These are phyloP conservation scores for Colletotrichum scovillei DNA, from an alignment of 2,329 filamentous ascomycete species.

Conservation along the genomic window DNA sequence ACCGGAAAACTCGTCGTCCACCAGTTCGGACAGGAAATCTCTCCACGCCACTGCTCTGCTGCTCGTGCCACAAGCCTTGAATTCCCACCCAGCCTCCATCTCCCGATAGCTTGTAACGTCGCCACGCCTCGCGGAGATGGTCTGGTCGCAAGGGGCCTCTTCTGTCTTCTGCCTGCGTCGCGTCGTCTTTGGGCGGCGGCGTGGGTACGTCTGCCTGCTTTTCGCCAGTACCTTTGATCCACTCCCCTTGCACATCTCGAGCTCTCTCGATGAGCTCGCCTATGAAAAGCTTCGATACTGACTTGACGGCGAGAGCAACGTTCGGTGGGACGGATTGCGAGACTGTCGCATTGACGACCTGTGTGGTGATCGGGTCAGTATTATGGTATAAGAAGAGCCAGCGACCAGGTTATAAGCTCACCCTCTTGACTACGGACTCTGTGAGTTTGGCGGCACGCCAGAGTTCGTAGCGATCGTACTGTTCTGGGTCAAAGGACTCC, in stretches of 20 bases:
- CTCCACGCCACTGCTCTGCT: slow-evolving; percentile 69
- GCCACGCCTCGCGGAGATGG: slow-evolving; percentile 78
- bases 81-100: slow-evolving; percentile 73
- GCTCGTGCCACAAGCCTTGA: slow-evolving; percentile 70
- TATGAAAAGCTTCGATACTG: slow-evolving; percentile 81
- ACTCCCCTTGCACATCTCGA: slow-evolving; percentile 77
- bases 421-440: slow-evolving; percentile 75
- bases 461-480: slow-evolving; percentile 76
- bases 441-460: slow-evolving; percentile 77
- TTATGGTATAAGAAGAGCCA: too few relatives aligned
- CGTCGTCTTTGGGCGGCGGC: slow-evolving; percentile 47
- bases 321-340: slow-evolving; percentile 81
- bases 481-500: slow-evolving; percentile 72
- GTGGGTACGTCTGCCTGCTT: slow-evolving; percentile 65
- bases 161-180: slow-evolving; percentile 47
- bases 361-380: neutral
- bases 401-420: too few relatives aligned
- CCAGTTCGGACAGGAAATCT: slow-evolving; percentile 67
- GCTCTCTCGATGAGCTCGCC: slow-evolving; percentile 81
- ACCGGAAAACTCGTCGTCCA: slow-evolving; percentile 64
- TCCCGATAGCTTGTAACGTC: slow-evolving; percentile 72
- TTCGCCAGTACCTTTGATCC: slow-evolving; percentile 69
- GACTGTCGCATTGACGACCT: slow-evolving; percentile 83
- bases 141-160: slow-evolving; percentile 76
- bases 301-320: slow-evolving; percentile 80